Evolutionary conservation across 108 stramenopile species (phyloP), one percentile per base, ranked within the genome.

Genomic region (Cyclotella kingstonii): DNA sequence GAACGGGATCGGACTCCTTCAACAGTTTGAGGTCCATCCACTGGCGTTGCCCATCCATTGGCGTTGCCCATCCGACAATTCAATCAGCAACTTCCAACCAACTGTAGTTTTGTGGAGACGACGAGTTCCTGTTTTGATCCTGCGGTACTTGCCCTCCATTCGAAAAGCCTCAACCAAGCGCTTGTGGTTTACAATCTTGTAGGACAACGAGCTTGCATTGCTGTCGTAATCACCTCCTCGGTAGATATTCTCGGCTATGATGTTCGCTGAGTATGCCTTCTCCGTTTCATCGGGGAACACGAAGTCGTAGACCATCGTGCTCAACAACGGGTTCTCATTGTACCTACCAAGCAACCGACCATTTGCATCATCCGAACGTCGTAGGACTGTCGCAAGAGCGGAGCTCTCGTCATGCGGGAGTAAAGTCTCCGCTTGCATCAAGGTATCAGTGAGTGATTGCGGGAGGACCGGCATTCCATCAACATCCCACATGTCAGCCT

Each of bases 221-320:
- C 73, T 77, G 11, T 78, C 73, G 38, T 47, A 21, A 33, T 77
- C 81, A 15, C 23, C 43, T 23, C 76, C 55, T 3, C 21, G 21
- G 10, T 63, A 40, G 0, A 83, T 35, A 42, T 80, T 70, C 39
- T 75, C 75, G 14, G 85, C 82, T 17, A 87, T 75, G 1, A 77
- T 36, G 47, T 87, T 87, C 15, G 74, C 81, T 11, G 80, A 49
- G 33, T 70, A 52, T 15, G 50, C 15, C 28, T 70, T 25, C 1
- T 40, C 22, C 3, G 14, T 43, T 4, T 60, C 68, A 62, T 70
- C 68, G 0, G 54, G 54, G 28, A 51, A 70, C 15, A 38, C 52
- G 5, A 64, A 0, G 4, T 64, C 63, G 17, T 53, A 64, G 3
- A 54, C 26, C 19, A 61, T 22, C 27, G 45, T 61, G 28, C 54